These are phyloP conservation scores for Chaetothyriales sp. DNA, from an alignment of 2,329 filamentous ascomycete species.

Conservation along the genomic window DNA sequence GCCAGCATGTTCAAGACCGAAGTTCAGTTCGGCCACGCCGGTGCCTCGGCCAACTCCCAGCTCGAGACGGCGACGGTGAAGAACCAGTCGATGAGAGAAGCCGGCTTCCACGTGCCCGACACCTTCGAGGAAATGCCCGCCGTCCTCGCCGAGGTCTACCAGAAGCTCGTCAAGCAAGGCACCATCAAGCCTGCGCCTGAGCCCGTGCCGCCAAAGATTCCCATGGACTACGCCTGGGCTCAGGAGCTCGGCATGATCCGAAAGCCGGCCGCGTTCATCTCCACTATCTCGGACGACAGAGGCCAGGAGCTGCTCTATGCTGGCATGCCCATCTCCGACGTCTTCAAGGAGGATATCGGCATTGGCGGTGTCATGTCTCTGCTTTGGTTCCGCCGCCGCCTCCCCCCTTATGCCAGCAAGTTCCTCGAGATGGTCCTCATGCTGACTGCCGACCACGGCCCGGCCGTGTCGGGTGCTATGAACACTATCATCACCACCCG, in stretches of 20 bases:
- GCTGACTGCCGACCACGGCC: constrained; percentile 98
- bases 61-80: constrained; percentile 93
- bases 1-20: constrained; percentile 99
- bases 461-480: constrained; percentile 98
- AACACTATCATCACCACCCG: constrained; percentile 99
- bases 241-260: constrained; percentile 98
- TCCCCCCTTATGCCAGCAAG: constrained; percentile 91
- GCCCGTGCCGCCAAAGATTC: constrained; percentile 94
- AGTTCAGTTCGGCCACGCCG: constrained; percentile 97
- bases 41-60: constrained; percentile 97
- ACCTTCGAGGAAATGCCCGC: constrained; percentile 92
- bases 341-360: constrained; percentile 96
- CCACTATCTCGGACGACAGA: constrained; percentile 98
- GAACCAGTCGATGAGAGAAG: constrained; percentile 94
- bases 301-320: constrained; percentile 97
- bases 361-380: constrained; percentile 99
- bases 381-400: constrained; percentile 96
- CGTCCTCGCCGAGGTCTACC: constrained; percentile 67
- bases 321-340: constrained; percentile 99
- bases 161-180: constrained; percentile 72
- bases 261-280: constrained; percentile 99
- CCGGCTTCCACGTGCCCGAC: constrained; percentile 84
- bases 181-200: constrained; percentile 75
- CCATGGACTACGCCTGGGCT: constrained; percentile 98
- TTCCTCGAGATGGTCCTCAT: constrained; percentile 99